phyloP scores from a whole-genome alignment of 2,329 filamentous ascomycete genomes.

The Zasmidium angulare region DNA sequence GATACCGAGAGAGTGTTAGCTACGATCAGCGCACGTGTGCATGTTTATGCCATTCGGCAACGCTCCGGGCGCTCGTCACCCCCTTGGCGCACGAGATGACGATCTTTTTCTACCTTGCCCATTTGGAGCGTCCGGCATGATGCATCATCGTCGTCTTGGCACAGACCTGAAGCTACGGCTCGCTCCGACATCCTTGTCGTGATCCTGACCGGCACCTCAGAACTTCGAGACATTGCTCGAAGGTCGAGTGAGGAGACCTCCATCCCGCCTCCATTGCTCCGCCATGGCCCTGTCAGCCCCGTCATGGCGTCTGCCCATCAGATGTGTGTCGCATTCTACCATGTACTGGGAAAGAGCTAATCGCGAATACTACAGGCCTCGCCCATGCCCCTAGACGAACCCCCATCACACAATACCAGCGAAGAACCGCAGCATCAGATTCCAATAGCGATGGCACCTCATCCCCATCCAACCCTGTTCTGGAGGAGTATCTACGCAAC shows the following conservation, averaged over 20 bases:
- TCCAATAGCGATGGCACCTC: slow-evolving; percentile 5
- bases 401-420: slow-evolving; percentile 5
- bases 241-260: background rate
- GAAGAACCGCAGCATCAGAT: slow-evolving; percentile 11
- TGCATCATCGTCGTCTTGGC: background rate
- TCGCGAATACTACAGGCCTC: slow-evolving; percentile 6
- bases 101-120: slow-evolving; percentile 6
- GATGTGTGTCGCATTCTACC: slow-evolving; percentile 50
- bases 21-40: background rate
- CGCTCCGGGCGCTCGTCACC: background rate
- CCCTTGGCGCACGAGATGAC: background rate
- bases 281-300: slow-evolving; percentile 67
- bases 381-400: slow-evolving; percentile 12
- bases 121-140: background rate
- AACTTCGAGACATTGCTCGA: background rate
- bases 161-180: background rate
- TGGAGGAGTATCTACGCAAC: slow-evolving; percentile 56
- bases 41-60: background rate
- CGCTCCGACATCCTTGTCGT: slow-evolving; percentile 1
- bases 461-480: slow-evolving; percentile 53
- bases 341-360: slow-evolving; percentile 1
- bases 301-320: slow-evolving; percentile 59
- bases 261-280: slow-evolving; percentile 7
- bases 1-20: background rate
- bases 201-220: no score